Evolutionary conservation across 1,284 basidiomycete genomes (phyloP), one percentile per base, ranked within the genome.

Genomic region (Mycena citricolor): DNA sequence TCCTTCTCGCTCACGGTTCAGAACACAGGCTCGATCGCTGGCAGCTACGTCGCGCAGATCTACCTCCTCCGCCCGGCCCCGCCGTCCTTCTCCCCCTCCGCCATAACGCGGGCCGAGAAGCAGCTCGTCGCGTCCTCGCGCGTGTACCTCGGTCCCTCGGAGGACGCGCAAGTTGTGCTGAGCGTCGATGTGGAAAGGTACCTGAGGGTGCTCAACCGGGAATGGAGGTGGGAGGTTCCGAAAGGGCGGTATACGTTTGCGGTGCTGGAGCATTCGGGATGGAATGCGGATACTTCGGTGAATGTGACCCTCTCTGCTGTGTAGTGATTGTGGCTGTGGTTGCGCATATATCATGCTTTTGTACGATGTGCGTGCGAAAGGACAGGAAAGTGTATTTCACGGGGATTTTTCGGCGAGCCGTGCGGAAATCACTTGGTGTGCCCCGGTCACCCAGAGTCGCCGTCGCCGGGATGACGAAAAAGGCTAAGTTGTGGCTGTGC

Each of bases 121-220:
- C 61, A 63, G 44, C 53, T 63, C 19, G 58, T 63, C 12, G 60
- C 57, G 2, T 63, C 59, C 46, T 39, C 48, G 12, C 51, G 61
- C 2, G 54, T 59, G 2, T 61, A 63, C 34, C 52, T 63, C 16
- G 54, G 53, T 4, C 16, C 53, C 2, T 56, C 58, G 10, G 58
- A 61, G 25, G 51, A 45, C 24, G 31, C 41, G 31, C 32, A 33
- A 8, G 54, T 56, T 5, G 20, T 28, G n/a, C 57, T 63, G 55
- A 49, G 47, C 5, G 45, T 61, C 25, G 61, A 63, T 12, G 59
- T 60, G 13, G 50, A 57, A 29, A 43, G 59, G 14, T 60, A 54
- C 39, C 43, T 63, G 16, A 52, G 44, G 19, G 49, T 59, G 12
- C 33, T 63, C 13, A 55, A 63, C 41, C 47, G 57, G 22, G 39